Conservation (phyloP, 106 monocot genomes). For the Dendrobium chrysotoxum region DNA sequence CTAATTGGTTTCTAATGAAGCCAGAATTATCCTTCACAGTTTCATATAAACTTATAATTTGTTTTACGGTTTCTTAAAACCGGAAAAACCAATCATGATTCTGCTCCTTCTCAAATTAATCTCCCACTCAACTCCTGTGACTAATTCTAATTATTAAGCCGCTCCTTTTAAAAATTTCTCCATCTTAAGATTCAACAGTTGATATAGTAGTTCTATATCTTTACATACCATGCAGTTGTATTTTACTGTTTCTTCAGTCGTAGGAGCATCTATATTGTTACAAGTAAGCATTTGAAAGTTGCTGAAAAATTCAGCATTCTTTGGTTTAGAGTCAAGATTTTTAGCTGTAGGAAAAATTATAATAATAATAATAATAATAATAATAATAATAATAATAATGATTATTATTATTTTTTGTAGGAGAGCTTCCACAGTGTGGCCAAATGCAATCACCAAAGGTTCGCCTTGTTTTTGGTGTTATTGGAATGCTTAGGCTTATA, state of each 20-base stretch:
- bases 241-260: not conserved
- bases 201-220: not conserved
- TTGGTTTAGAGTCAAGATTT: not conserved
- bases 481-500: conserved; percentile 82
- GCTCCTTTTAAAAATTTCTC: too few relatives aligned
- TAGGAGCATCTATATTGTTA: not conserved
- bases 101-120: too few relatives aligned
- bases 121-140: too few relatives aligned
- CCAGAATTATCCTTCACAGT: too few relatives aligned
- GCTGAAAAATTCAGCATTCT: not conserved
- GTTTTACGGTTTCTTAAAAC: too few relatives aligned
- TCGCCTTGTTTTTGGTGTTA: conserved; percentile 59
- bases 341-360: not conserved
- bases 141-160: too few relatives aligned
- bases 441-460: conserved; percentile 44
- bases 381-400: not conserved
- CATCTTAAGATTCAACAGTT: too few relatives aligned
- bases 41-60: too few relatives aligned
- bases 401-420: conserved; percentile 24
- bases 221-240: not conserved
- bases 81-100: too few relatives aligned
- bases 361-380: not conserved
- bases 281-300: not conserved
- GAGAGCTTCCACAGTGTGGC: conserved; percentile 45
- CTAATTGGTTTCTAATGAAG: too few relatives aligned